These are phyloP conservation scores for Acanthamoeba triangularis DNA, from an alignment of 208 protist species.

Conservation along the genomic window DNA sequence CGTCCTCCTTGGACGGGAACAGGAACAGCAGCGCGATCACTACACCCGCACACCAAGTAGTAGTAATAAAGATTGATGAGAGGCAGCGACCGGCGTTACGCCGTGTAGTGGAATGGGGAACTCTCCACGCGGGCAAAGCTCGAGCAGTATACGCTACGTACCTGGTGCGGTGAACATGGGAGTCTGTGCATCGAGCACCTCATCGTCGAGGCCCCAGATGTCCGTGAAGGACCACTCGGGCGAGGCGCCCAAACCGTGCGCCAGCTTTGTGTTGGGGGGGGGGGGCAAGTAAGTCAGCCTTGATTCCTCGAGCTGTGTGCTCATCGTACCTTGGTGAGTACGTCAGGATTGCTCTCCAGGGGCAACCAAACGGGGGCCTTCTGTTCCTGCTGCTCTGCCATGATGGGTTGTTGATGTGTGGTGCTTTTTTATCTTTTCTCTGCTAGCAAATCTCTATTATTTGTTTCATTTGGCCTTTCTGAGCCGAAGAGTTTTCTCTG, in stretches of 20 bases:
- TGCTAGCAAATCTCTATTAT: too few species aligned
- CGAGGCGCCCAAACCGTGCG: constrained; percentile 32
- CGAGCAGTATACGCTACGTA: background rate
- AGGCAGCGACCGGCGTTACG: too few species aligned
- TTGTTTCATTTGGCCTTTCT: too few species aligned
- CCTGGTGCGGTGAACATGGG: constrained; percentile 57
- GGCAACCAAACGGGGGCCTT: constrained; percentile 66
- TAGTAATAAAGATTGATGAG: too few species aligned
- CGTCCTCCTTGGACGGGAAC: constrained; percentile 64
- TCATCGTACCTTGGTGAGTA: constrained; percentile 18
- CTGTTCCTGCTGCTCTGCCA: background rate
- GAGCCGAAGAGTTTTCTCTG: too few species aligned
- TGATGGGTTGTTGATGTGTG: background rate
- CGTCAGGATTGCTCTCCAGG: constrained; percentile 70
- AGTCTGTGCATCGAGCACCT: constrained; percentile 41
- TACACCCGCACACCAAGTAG: background rate
- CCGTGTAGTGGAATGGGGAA: background rate
- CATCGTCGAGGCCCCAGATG: constrained; percentile 60
- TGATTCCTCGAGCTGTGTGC: background rate
- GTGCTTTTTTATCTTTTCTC: background rate
- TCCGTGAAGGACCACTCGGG: constrained; percentile 58
- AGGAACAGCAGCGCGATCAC: constrained; percentile 69
- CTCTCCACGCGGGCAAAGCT: background rate
- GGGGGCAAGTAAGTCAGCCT: background rate
- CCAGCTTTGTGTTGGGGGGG: background rate